Base-by-base conservation (phyloP, 148 eudicot species). In the Silene conica region DNA sequence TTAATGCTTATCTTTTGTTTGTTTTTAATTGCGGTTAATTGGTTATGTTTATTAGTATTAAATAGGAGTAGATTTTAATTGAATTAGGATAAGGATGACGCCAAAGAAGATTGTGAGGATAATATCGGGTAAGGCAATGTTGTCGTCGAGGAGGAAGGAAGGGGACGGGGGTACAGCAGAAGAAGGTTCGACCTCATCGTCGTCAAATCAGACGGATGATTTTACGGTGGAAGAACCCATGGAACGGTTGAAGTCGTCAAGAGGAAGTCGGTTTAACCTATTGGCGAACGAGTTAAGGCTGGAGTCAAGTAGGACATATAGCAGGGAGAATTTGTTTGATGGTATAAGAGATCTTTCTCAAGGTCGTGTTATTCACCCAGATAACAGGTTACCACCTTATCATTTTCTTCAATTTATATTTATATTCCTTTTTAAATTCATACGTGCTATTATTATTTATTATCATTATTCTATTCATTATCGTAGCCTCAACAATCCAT, bases 351-450 rank as follows among this genome's bases (percentile, higher is more conserved):
- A 80, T 81, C 78, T 89, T 25, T 86, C 86, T 19, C 72, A 67
- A 31, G 84, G 86, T 19, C 67, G 67, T 28, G 82, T 73, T 72
- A 85, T 92, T 63, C 83, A 85, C 71, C 94, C 97, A 6, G 87
- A 89, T 4, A 82, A 83, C 85, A 85, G 87, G 91, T 91, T n/a
- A n/a, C 74, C 41, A 3, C 41, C 2, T 3, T 3, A 34, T 20
- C 34, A 41, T 21, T 41, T n/a, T 5, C 61, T n/a, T 19, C 11
- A 14, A 13, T 62, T 66, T 19, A 60, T 20, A 2, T 52, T 19
- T 0, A n/a, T n/a, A n/a, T n/a, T n/a, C n/a, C n/a, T n/a, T n/a
- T n/a, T n/a, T n/a, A n/a, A n/a, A n/a, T n/a, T n/a, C n/a, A n/a
- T n/a, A n/a, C n/a, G n/a, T n/a, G n/a, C n/a, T n/a, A n/a, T n/a